Evolutionary conservation across 192 early-diverging fungal species (phyloP).

Genomic region (Linnemannia hyalina): DNA sequence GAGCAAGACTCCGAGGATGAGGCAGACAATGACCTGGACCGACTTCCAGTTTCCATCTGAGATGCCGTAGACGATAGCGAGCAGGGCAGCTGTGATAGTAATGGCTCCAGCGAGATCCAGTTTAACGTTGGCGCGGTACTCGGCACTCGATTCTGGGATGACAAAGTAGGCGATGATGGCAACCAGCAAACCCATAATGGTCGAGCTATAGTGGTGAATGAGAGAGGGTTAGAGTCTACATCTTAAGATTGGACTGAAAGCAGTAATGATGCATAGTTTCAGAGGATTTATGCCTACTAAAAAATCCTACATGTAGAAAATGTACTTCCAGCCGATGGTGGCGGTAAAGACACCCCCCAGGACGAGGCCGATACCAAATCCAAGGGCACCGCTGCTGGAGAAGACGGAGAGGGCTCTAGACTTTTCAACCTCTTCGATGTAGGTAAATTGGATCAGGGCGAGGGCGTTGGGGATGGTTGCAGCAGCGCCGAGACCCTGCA

Average conservation of each 20-base stretch:
- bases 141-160: constrained; percentile 44
- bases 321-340: constrained; percentile 59
- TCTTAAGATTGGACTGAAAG: neutral
- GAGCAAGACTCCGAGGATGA: constrained; percentile 53
- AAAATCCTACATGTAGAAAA: constrained; percentile 55
- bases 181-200: constrained; percentile 52
- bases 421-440: constrained; percentile 46
- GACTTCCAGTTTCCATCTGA: constrained; percentile 57
- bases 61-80: constrained; percentile 52
- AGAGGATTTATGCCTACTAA: neutral
- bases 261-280: neutral
- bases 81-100: constrained; percentile 44
- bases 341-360: constrained; percentile 55
- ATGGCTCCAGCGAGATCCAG: constrained; percentile 50
- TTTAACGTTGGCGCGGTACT: constrained; percentile 41
- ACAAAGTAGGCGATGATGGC: constrained; percentile 50
- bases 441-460: constrained; percentile 54
- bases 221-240: neutral
- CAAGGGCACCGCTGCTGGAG: constrained; percentile 51
- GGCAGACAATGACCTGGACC: constrained; percentile 48
- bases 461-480: constrained; percentile 57
- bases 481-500: constrained; percentile 56
- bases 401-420: constrained; percentile 46
- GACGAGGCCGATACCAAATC: constrained; percentile 53
- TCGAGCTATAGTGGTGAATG: constrained; percentile 22